Percentiles rank a stretch among this genome's conserved stretches.
Conservation (phyloP, 208 protist species). For the Polymyxa betae region DNA sequence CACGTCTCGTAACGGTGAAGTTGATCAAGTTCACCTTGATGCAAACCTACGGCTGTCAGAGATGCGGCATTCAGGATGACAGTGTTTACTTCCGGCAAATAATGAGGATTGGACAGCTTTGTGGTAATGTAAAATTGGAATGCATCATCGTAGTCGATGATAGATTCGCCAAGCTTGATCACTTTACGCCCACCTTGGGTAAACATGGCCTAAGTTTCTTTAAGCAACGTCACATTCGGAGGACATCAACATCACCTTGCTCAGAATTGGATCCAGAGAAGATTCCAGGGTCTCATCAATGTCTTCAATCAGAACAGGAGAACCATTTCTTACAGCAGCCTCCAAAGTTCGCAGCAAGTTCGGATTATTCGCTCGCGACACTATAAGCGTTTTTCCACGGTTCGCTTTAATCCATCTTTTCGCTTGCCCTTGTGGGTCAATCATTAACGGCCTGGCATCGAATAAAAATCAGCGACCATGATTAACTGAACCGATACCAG, state of each 20-base stretch:
- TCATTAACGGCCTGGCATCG: constrained; percentile 64
- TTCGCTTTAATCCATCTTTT: constrained; percentile 67
- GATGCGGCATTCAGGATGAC: neutral
- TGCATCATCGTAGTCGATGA: constrained; percentile 76
- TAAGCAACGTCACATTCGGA: constrained; percentile 42
- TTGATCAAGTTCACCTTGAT: constrained; percentile 81
- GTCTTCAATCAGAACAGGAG: constrained; percentile 88
- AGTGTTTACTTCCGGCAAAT: constrained; percentile 74
- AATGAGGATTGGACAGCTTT: constrained; percentile 79
- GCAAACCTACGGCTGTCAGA: constrained; percentile 71
- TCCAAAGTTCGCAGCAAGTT: constrained; percentile 87
- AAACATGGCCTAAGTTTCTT: constrained; percentile 59
- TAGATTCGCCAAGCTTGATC: constrained; percentile 76
- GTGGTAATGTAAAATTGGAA: constrained; percentile 81
- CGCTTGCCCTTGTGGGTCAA: constrained; percentile 73
- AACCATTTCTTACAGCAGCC: constrained; percentile 86
- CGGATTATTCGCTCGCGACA: constrained; percentile 67
- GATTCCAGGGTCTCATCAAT: constrained; percentile 90
- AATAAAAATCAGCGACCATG: neutral
- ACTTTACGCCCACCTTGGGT: constrained; percentile 70
- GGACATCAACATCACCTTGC: constrained; percentile 46
- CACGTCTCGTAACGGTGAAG: constrained; percentile 78
- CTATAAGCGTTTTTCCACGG: neutral
- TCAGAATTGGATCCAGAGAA: constrained; percentile 86
- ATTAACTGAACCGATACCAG: no score